Conservation (phyloP, 371 early-diverging fungal genomes). For the Chytridium lagenaria region DNA sequence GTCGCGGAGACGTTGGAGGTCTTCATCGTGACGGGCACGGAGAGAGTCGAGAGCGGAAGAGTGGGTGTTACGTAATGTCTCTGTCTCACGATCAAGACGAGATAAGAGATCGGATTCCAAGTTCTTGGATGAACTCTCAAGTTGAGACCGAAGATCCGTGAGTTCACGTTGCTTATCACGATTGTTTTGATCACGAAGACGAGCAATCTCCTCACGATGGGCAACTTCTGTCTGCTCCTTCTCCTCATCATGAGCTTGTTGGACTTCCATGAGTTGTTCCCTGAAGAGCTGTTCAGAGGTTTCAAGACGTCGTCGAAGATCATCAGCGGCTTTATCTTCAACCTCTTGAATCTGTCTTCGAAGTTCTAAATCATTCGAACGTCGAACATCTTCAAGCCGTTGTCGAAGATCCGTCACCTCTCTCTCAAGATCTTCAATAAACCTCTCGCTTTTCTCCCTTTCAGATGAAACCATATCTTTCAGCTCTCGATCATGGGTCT, state of each 20-base stretch:
- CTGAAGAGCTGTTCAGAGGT: conserved; percentile 16
- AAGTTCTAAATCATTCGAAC: not conserved
- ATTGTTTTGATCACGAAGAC: not conserved
- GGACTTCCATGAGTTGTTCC: conserved; percentile 14
- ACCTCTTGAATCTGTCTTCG: conserved; percentile 5
- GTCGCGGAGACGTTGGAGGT: conserved; percentile 24
- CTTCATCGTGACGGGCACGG: conserved; percentile 21
- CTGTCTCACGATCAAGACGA: conserved; percentile 12
- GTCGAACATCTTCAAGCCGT: conserved; percentile 18
- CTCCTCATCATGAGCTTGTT: conserved; percentile 20
- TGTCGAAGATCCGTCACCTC: conserved; percentile 15
- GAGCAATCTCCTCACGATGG: conserved; percentile 13
- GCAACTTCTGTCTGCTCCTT: not conserved
- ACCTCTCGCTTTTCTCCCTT: not conserved
- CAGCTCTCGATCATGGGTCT: conserved; percentile 2
- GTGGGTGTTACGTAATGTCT: conserved; percentile 6
- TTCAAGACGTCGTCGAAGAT: conserved; percentile 1
- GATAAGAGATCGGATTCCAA: conserved; percentile 10
- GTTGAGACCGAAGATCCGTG: not conserved
- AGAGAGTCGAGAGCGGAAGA: conserved; percentile 13
- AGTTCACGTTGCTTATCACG: conserved; percentile 22
- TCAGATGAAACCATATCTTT: conserved; percentile 1
- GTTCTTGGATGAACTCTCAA: not conserved
- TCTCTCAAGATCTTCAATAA: conserved; percentile 3
- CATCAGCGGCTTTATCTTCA: conserved; percentile 9